A percentile compares a stretch with the other conserved stretches of the same genome.
Evolutionary conservation across 164 flowering plant species (phyloP).

Genomic region (Stephania yunnanensis): DNA sequence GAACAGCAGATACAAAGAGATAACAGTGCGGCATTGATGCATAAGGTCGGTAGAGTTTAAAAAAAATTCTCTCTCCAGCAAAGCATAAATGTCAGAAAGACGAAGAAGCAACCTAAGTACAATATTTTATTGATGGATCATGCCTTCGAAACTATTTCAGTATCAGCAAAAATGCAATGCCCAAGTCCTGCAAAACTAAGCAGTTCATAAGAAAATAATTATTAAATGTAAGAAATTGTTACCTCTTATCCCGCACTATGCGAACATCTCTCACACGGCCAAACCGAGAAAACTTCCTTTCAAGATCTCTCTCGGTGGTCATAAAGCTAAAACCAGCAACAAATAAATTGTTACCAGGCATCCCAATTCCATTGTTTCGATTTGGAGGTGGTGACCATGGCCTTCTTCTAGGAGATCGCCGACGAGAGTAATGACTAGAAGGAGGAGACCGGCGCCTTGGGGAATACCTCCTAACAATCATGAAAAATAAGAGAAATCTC

Average conservation of each 20-base stretch:
- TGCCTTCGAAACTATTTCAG: not conserved
- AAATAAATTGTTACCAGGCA: conserved; percentile 36
- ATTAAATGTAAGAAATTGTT: not conserved
- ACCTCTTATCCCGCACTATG: conserved; percentile 45
- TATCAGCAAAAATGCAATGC: not conserved
- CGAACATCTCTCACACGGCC: conserved; percentile 41
- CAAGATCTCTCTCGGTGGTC: conserved; percentile 39
- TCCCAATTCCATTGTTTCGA: conserved; percentile 33
- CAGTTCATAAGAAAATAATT: not conserved
- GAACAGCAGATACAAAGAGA: not conserved
- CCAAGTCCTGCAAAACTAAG: not conserved
- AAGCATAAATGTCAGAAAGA: not conserved
- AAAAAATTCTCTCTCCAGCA: not conserved
- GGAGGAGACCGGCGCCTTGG: conserved; percentile 31
- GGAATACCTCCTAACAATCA: conserved; percentile 24
- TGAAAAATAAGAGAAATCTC: not conserved
- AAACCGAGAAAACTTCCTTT: conserved; percentile 38
- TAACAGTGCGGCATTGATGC: not conserved
- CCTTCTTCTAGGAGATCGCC: conserved; percentile 26
- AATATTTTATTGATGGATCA: not conserved
- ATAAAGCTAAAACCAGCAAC: conserved; percentile 40
- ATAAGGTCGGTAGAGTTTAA: not conserved
- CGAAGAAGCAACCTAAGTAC: not conserved
- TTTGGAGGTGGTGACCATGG: conserved; percentile 41
- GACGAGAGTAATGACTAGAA: conserved; percentile 21